Evolutionary conservation across 306 rosid genomes (phyloP).

Genomic region (Rosa multiflora): DNA sequence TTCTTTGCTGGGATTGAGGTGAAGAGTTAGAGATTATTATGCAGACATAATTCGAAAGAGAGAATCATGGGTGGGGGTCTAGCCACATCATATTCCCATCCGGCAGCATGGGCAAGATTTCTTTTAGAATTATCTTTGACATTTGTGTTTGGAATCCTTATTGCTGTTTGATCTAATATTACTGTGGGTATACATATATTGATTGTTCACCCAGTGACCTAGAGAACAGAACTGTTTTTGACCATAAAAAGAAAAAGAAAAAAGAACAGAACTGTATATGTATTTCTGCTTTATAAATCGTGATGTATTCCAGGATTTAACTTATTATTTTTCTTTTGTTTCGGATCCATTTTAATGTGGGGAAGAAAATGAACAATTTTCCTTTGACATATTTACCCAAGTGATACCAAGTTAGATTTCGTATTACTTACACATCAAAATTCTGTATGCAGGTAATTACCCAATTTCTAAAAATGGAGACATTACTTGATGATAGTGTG

Average conservation of each 20-base stretch:
- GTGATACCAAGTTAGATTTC: neutral
- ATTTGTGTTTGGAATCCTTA: no score
- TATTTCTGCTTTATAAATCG: neutral
- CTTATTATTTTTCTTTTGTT: neutral
- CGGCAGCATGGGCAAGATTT: no score
- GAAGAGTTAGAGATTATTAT: neutral
- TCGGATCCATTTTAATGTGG: neutral
- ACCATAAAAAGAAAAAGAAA: neutral
- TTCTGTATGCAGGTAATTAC: slow-evolving; percentile 70
- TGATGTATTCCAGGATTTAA: neutral
- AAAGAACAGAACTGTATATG: neutral
- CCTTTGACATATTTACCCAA: neutral
- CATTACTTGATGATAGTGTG: slow-evolving; percentile 86
- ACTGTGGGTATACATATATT: no score
- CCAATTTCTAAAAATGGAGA: slow-evolving; percentile 90
- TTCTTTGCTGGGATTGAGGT: neutral
- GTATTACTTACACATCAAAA: slow-evolving; percentile 5
- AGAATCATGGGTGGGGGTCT: no score
- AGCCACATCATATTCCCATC: no score
- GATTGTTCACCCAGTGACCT: no score
- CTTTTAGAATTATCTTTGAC: no score
- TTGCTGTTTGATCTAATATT: no score
- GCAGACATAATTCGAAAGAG: no score
- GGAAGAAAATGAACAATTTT: neutral
- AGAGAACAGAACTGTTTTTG: neutral